These are phyloP conservation scores for Apiospora phragmitis DNA, from an alignment of 2,329 filamentous ascomycete species.

Conservation along the genomic window DNA sequence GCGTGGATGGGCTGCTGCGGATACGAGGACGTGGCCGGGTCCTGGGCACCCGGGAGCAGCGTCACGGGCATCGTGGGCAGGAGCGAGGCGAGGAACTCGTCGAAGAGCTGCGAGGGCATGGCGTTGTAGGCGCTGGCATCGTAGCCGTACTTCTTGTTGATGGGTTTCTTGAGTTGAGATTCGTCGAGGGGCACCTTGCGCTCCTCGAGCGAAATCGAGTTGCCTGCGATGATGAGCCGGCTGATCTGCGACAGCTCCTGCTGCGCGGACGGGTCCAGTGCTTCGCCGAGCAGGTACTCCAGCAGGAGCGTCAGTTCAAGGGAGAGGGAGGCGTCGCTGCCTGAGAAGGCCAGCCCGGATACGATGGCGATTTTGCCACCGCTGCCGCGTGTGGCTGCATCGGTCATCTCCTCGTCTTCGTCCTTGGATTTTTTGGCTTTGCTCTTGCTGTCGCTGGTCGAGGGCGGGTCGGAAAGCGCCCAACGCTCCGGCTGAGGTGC, in stretches of 20 bases:
- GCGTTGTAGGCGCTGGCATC: slow-evolving; percentile 88
- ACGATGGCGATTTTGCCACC: slow-evolving; percentile 74
- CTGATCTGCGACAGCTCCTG: slow-evolving; percentile 67
- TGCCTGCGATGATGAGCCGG: slow-evolving; percentile 86
- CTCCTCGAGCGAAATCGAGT: slow-evolving; percentile 65
- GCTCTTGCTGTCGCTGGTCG: slow-evolving; percentile 22
- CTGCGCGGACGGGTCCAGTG: slow-evolving; percentile 61
- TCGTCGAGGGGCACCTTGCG: slow-evolving; percentile 35
- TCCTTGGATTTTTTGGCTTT: slow-evolving; percentile 37
- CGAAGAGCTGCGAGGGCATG: slow-evolving; percentile 78
- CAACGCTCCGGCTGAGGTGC: slow-evolving; percentile 80
- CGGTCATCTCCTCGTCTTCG: slow-evolving; percentile 60
- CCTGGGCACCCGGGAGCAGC: slow-evolving; percentile 77
- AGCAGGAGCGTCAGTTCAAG: slow-evolving; percentile 75
- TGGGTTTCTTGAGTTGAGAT: slow-evolving; percentile 47
- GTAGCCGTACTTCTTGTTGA: slow-evolving; percentile 88
- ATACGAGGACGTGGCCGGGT: slow-evolving; percentile 86
- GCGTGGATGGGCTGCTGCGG: slow-evolving; percentile 93
- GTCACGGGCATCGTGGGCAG: slow-evolving; percentile 88
- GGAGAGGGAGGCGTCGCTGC: slow-evolving; percentile 69
- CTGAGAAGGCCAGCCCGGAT: slow-evolving; percentile 83
- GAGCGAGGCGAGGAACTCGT: slow-evolving; percentile 77
- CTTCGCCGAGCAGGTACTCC: slow-evolving; percentile 87
- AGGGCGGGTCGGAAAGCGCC: slow-evolving; percentile 59
- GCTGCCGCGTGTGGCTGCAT: slow-evolving; percentile 32